Evolutionary conservation across 208 protist species (phyloP), one percentile per base, ranked within the genome.

Genomic region (Crithidia expoeki): DNA sequence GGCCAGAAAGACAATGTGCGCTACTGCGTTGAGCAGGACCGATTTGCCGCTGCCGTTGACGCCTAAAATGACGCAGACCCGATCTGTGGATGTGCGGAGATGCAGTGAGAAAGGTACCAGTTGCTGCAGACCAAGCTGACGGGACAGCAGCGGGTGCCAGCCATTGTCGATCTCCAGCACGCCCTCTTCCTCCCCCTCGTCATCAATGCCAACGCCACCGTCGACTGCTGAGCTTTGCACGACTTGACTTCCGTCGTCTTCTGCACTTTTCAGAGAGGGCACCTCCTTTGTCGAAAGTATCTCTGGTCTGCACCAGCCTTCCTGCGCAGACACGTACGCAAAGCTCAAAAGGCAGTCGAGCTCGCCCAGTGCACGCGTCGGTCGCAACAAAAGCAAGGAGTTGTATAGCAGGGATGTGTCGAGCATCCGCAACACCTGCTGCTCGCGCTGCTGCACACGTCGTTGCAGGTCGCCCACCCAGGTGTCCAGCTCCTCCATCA

Each of bases 41-140:
- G 94, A 97, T 72, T 98, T 98, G 5, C 96, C 96, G 61, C 90
- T 96, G 32, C 88, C 85, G 75, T 97, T 97, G 2, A 84, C 77
- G 19, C 96, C 94, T 6, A 89, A 89, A 5, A 98, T 60, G 10
- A 97, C 62, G 59, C 81, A 90, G 34, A 95, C 65, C 10, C 84
- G 83, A 19, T 90, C 70, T 0, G 47, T 58, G 16, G 49, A 74
- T 36, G 44, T 53, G 38, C 21, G 62, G n/a, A 60, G 82, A 60
- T 66, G 36, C 38, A 67, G 86, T 5, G 82, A 87, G 68, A 91
- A 96, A 0, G 88, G 83, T 2, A 77, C 49, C 0, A 93, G 74
- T 19, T 79, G 72, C 25, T 77, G 74, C 21, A 80, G 25, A 21
- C 69, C 67, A 9, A 83, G 49, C 21, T 75, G 78, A 0, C 75